These are phyloP conservation scores for Balakata baccata DNA, from an alignment of 345 rosid genomes.

Conservation along the genomic window DNA sequence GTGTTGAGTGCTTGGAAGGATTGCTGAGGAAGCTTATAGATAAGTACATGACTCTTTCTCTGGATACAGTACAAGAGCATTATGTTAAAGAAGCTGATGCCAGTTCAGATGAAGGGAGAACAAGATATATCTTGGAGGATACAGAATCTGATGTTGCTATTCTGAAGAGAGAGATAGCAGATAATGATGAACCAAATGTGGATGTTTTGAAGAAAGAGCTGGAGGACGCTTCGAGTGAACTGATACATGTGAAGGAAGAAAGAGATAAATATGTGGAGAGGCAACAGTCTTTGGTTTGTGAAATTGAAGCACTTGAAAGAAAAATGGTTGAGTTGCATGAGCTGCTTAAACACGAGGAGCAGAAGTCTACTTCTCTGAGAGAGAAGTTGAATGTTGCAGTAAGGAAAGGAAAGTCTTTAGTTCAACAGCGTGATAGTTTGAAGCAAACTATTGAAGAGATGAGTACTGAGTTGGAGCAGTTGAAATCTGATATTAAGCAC, in stretches of 20 bases:
- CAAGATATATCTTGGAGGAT: slow-evolving; percentile 1
- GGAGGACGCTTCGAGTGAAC: slow-evolving; percentile 54
- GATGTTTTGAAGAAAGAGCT: slow-evolving; percentile 55
- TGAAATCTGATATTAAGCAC: slow-evolving; percentile 62
- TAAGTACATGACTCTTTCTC: slow-evolving; percentile 36
- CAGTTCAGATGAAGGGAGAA: slow-evolving; percentile 11
- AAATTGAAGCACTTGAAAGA: slow-evolving; percentile 56
- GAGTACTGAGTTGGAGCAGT: slow-evolving; percentile 52
- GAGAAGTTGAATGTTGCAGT: slow-evolving; percentile 93
- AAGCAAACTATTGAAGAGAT: slow-evolving; percentile 70
- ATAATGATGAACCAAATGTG: slow-evolving; percentile 33
- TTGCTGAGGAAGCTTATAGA: slow-evolving; percentile 67
- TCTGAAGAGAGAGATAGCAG: slow-evolving; percentile 41
- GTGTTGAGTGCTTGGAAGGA: slow-evolving; percentile 56
- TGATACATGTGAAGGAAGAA: slow-evolving; percentile 59
- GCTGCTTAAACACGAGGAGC: slow-evolving; percentile 74
- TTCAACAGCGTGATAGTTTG: slow-evolving; percentile 80
- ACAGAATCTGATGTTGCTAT: slow-evolving; percentile 31
- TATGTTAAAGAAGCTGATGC: slow-evolving; percentile 8
- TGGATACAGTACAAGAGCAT: slow-evolving; percentile 21
- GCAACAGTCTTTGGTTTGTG: slow-evolving; percentile 53
- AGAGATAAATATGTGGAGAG: slow-evolving; percentile 59
- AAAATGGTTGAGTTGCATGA: slow-evolving; percentile 60
- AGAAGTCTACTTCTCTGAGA: slow-evolving; percentile 65
- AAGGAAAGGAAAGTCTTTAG: slow-evolving; percentile 90